Evolutionary conservation across 805 yeast genomes (phyloP), one percentile per base, ranked within the genome.

Genomic region (Candida ponderosae): DNA sequence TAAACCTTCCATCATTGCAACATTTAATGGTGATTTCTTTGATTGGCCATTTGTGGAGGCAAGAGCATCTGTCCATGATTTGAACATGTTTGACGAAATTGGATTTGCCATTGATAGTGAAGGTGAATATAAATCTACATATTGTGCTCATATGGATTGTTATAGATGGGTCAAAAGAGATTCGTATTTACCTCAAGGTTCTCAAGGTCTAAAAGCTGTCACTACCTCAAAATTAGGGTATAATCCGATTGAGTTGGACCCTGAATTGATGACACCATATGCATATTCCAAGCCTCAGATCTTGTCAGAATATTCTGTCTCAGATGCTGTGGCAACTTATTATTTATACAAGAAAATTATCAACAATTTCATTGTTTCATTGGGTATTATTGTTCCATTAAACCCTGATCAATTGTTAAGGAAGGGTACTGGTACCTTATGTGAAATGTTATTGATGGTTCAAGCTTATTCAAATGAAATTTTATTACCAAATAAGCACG

Each of bases 21-120:
- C 98, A 0, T 93, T 86, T 52, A 93, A 93, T 62, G 99, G 99
- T 69, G 99, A 93, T 57, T 90, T 89, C 54, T 93, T 93, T 62
- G 99, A 93, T 67, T 93, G 98, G 97, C 99, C 99, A 2, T 93
- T 88, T 56, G 90, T 93, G 3, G 97, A 89, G 47, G 81, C 84
- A 13, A 70, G 99, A 54, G 81, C 97, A 3, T 64, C 79, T 18
- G 76, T 76, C 41, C 94, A 93, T 57, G 96, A 85, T 14, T 57
- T 93, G 45, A 81, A 83, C 55, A 81, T 93, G 93, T 83, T 76
- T 54, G 81, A 82, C 31, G 97, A 90, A 56, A 90, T 90, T 50
- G 99, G 99, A 3, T 93, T 93, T 58, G 86, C 86, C 2, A 78
- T 79, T 36, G 97, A 90, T 55, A 63, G 71, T 30, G 96, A 87